These are phyloP conservation scores for Heterobasidion annosum DNA, from an alignment of 1,284 basidiomycete species.

Conservation along the genomic window DNA sequence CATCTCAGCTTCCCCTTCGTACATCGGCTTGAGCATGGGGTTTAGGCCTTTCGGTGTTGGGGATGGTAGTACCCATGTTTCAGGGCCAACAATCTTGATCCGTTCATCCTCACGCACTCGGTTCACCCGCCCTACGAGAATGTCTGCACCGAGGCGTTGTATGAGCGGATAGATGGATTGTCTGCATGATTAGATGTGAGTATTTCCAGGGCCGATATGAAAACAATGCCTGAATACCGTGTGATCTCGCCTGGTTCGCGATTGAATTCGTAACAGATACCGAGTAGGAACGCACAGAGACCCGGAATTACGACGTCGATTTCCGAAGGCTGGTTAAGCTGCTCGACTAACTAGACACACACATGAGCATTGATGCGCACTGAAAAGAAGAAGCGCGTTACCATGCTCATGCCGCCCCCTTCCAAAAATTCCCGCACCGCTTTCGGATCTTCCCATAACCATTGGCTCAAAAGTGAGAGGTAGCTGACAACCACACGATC, in stretches of 20 bases:
- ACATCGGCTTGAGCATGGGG: conserved; percentile 19
- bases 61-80: conserved; percentile 50
- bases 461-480: conserved; percentile 75
- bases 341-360: conserved; percentile 72
- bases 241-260: conserved; percentile 89
- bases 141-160: conserved; percentile 78
- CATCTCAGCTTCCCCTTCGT: conserved; percentile 70
- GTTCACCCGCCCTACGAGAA: conserved; percentile 81
- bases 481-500: conserved; percentile 85
- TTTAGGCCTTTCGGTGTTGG: conserved; percentile 24
- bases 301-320: conserved; percentile 85
- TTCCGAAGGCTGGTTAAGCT: conserved; percentile 83
- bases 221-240: conserved; percentile 35
- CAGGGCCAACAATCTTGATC: conserved; percentile 85
- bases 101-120: conserved; percentile 86
- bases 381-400: conserved; percentile 19
- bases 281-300: conserved; percentile 86
- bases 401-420: conserved; percentile 84
- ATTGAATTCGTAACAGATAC: conserved; percentile 93
- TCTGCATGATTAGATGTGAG: conserved; percentile 28
- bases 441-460: conserved; percentile 95
- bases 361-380: background rate
- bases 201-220: background rate
- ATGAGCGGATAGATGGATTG: conserved; percentile 84
- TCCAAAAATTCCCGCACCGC: conserved; percentile 87